These are phyloP conservation scores for Cyphellophora europaea DNA, from an alignment of 2,329 filamentous ascomycete species.

Conservation along the genomic window DNA sequence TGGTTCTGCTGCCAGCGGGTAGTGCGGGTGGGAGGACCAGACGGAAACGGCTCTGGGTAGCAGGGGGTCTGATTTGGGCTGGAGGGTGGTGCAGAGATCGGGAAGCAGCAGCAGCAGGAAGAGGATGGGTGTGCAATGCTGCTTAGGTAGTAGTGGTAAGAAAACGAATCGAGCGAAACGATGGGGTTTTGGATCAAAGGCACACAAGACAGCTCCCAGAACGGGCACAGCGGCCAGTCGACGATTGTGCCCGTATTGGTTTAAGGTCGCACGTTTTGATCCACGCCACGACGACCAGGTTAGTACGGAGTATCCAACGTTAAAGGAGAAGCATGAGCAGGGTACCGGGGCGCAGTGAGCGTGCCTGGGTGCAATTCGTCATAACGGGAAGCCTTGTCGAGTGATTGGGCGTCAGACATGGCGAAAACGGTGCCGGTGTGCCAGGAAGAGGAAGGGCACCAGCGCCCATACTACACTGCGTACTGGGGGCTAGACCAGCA, in stretches of 20 bases:
- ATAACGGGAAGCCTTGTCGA: neutral
- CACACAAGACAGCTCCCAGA: too few relatives aligned
- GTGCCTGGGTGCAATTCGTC: neutral
- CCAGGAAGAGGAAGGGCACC: too few relatives aligned
- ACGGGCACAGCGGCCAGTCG: too few relatives aligned
- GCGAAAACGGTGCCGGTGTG: neutral
- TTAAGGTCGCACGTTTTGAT: neutral
- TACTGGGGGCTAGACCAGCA: too few relatives aligned
- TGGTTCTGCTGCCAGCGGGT: too few relatives aligned
- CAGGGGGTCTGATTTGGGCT: neutral
- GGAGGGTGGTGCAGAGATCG: neutral
- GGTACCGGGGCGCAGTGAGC: neutral
- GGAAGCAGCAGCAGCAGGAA: neutral
- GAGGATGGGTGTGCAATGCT: too few relatives aligned
- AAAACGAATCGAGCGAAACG: too few relatives aligned
- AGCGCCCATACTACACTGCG: too few relatives aligned
- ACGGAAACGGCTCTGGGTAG: neutral
- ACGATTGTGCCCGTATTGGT: too few relatives aligned
- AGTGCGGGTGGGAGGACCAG: neutral
- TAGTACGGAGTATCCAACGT: neutral
- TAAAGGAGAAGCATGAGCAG: too few relatives aligned
- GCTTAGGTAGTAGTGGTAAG: too few relatives aligned
- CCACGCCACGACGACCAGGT: neutral
- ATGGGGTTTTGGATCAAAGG: too few relatives aligned
- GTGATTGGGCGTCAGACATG: neutral